Percentiles rank a stretch among this genome's conserved stretches.
Evolutionary conservation across 2,329 filamentous ascomycete genomes (phyloP).

Genomic region (Nakataea oryzae): DNA sequence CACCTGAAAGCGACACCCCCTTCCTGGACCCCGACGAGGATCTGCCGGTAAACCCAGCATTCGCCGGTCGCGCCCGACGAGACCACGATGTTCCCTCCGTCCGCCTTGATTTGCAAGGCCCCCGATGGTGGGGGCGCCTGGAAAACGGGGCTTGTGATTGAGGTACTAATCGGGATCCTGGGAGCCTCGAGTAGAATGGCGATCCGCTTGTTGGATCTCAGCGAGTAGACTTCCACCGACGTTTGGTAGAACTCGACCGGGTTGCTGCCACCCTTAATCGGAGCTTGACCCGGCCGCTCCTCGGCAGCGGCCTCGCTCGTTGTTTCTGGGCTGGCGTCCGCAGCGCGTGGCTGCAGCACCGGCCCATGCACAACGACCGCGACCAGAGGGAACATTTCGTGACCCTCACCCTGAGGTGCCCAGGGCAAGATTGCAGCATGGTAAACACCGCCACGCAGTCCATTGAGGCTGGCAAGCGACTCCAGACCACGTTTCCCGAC

Average conservation of each 20-base stretch:
- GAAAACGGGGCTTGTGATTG: constrained; percentile 53
- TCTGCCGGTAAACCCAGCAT: constrained; percentile 64
- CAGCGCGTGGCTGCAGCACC: constrained; percentile 33
- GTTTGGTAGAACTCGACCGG: constrained; percentile 65
- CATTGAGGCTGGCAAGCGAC: constrained; percentile 59
- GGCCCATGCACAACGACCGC: constrained; percentile 75
- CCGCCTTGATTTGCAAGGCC: constrained; percentile 63
- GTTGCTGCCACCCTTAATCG: constrained; percentile 17
- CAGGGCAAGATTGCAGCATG: constrained; percentile 76
- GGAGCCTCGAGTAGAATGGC: constrained; percentile 65
- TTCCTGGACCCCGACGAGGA: constrained; percentile 26
- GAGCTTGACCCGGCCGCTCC: neutral
- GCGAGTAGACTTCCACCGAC: constrained; percentile 78
- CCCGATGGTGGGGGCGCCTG: constrained; percentile 61
- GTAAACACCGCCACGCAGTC: constrained; percentile 68
- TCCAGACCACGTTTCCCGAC: constrained; percentile 65
- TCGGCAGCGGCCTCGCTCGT: neutral
- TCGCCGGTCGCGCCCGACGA: constrained; percentile 79
- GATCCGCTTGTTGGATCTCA: constrained; percentile 62
- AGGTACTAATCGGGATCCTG: constrained; percentile 45
- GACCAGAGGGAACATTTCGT: constrained; percentile 57
- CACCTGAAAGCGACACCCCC: constrained; percentile 45
- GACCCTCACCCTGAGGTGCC: constrained; percentile 40
- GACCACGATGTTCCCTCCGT: constrained; percentile 60
- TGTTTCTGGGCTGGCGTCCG: constrained; percentile 17